A percentile compares a stretch with the other conserved stretches of the same genome.
These are phyloP conservation scores for Alloascoidea africana DNA, from an alignment of 805 yeast species.

Conservation along the genomic window DNA sequence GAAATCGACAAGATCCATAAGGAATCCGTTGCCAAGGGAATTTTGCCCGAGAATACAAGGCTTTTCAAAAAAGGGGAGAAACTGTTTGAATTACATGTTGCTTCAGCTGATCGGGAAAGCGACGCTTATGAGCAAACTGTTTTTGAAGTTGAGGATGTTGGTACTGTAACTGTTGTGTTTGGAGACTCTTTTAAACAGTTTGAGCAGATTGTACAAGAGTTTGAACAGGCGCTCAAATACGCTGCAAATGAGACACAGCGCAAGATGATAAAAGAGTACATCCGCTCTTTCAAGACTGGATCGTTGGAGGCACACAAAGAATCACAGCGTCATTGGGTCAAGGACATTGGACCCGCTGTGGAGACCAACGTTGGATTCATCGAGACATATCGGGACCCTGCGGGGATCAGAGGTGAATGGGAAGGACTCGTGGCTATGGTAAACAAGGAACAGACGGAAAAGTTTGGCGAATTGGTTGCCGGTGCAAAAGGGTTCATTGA, in stretches of 20 bases:
- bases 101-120: conserved; percentile 38
- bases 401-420: conserved; percentile 90
- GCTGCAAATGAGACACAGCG: conserved; percentile 64
- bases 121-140: conserved; percentile 31
- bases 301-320: conserved; percentile 75
- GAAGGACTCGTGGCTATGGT: conserved; percentile 87
- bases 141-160: conserved; percentile 20
- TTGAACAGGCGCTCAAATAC: conserved; percentile 38
- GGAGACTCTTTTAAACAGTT: conserved; percentile 72
- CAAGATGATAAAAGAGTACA: conserved; percentile 50
- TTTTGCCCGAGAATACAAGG: conserved; percentile 73
- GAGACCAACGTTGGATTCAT: conserved; percentile 82
- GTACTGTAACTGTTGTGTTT: conserved; percentile 37
- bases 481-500: conserved; percentile 51
- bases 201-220: conserved; percentile 34
- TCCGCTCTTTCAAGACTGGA: conserved; percentile 62
- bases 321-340: conserved; percentile 79
- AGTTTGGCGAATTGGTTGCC: conserved; percentile 54
- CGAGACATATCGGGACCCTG: conserved; percentile 86
- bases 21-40: conserved; percentile 43
- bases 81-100: conserved; percentile 47
- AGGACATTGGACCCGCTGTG: conserved; percentile 65
- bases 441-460: conserved; percentile 72
- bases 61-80: conserved; percentile 36
- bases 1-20: conserved; percentile 57